Percentiles rank a stretch among this genome's conserved stretches.
phyloP scores from a whole-genome alignment of 768 basidiomycete genomes.

The Boletus vermiculosoides region DNA sequence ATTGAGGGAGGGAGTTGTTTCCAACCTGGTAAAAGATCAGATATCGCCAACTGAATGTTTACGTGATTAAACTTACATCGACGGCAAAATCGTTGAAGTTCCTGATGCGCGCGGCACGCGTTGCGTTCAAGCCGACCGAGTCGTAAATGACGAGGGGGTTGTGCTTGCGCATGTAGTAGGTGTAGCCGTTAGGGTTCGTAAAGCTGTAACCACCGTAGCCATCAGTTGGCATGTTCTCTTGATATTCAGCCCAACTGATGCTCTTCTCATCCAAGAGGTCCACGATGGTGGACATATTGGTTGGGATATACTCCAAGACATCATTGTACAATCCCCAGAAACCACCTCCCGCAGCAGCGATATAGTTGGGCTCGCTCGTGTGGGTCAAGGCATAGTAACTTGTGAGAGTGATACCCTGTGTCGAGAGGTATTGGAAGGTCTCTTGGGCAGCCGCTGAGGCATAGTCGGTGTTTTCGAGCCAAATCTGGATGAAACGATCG shows the following conservation, averaged over 20 bases:
- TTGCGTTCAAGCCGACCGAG: slow-evolving; percentile 41
- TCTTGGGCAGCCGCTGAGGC: slow-evolving; percentile 25
- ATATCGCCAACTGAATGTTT: neutral
- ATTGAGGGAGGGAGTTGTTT: slow-evolving; percentile 51
- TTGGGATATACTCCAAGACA: slow-evolving; percentile 32
- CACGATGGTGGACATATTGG: slow-evolving; percentile 54
- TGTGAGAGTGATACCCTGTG: slow-evolving; percentile 49
- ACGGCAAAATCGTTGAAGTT: slow-evolving; percentile 61
- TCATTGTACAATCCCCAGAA: slow-evolving; percentile 52
- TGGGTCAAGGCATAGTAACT: slow-evolving; percentile 51
- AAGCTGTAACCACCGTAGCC: slow-evolving; percentile 44
- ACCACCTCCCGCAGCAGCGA: slow-evolving; percentile 46
- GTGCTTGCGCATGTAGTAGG: slow-evolving; percentile 55
- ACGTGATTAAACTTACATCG: slow-evolving; percentile 36
- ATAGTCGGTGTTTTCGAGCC: slow-evolving; percentile 61
- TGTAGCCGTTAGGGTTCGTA: slow-evolving; percentile 33
- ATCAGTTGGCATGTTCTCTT: slow-evolving; percentile 53
- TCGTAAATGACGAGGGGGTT: slow-evolving; percentile 52
- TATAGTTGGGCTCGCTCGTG: slow-evolving; percentile 60
- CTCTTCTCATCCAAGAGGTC: slow-evolving; percentile 57
- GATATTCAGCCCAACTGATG: slow-evolving; percentile 60
- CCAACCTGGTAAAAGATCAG: slow-evolving; percentile 19
- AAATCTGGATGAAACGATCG: slow-evolving; percentile 49
- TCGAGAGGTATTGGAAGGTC: slow-evolving; percentile 39
- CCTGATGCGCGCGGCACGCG: slow-evolving; percentile 43